Conservation (phyloP, 129 eudicot species). For the Logfia minima region DNA sequence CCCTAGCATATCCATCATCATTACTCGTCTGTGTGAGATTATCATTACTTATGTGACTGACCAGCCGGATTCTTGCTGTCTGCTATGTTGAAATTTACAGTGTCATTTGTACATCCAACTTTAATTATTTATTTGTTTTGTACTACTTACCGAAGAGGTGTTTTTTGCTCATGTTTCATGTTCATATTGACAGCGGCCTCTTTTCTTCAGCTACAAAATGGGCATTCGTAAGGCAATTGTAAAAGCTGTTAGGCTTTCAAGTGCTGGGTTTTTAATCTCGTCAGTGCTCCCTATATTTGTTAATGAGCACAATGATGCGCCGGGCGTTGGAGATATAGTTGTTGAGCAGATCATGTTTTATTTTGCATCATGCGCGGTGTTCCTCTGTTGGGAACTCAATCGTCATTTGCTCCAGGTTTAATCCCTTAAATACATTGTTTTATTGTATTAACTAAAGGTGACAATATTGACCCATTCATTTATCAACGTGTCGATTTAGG, state of each 20-base stretch:
- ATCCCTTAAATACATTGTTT: background rate
- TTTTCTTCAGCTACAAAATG: constrained; percentile 93
- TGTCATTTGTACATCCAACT: background rate
- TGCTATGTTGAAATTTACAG: background rate
- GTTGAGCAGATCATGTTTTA: constrained; percentile 53
- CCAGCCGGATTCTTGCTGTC: background rate
- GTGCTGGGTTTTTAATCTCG: constrained; percentile 54
- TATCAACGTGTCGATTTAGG: background rate
- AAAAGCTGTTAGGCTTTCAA: constrained; percentile 62
- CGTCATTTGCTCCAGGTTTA: constrained; percentile 80
- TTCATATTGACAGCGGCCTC: constrained; percentile 69
- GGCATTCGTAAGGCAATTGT: constrained; percentile 58
- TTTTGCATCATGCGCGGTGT: constrained; percentile 51
- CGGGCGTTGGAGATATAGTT: constrained; percentile 36
- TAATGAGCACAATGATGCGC: constrained; percentile 35
- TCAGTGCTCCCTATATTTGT: constrained; percentile 39
- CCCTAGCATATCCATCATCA: background rate
- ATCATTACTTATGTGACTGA: background rate
- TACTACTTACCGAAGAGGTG: background rate
- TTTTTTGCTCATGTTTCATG: constrained; percentile 15
- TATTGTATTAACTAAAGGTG: background rate
- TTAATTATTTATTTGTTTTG: background rate
- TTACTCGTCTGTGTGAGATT: background rate
- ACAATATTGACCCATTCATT: background rate
- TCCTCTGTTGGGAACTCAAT: constrained; percentile 79